A percentile compares a stretch with the other conserved stretches of the same genome.
Evolutionary conservation across 805 yeast genomes (phyloP).

Genomic region (Saccharomyces paradoxus): DNA sequence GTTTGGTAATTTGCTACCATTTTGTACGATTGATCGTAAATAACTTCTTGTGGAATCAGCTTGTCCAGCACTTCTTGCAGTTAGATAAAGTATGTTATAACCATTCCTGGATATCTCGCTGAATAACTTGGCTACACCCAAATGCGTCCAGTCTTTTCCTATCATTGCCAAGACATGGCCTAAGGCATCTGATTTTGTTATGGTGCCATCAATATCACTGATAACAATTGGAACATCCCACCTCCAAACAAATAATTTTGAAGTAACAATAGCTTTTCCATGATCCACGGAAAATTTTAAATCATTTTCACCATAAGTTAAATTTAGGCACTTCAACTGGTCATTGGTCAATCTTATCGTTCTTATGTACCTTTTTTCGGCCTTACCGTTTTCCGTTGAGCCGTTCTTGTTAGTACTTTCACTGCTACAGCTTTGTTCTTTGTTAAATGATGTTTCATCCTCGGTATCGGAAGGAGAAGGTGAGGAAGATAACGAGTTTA

Average conservation of each 20-base stretch:
- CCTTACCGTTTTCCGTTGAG: conserved; percentile 1
- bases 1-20: conserved; percentile 60
- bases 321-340: conserved; percentile 64
- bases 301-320: conserved; percentile 73
- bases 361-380: conserved; percentile 50
- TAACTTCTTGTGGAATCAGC: conserved; percentile 89
- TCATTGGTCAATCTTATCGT: conserved; percentile 88
- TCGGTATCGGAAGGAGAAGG: conserved; percentile 9
- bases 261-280: conserved; percentile 67
- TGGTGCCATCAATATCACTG: conserved; percentile 96
- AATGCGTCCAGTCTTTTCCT: conserved; percentile 97
- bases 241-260: conserved; percentile 79
- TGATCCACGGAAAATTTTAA: conserved; percentile 71
- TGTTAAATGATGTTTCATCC: conserved; percentile 3
- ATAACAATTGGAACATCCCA: conserved; percentile 82
- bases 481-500: conserved; percentile 10
- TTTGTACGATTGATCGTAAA: conserved; percentile 67
- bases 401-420: conserved; percentile 1
- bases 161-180: conserved; percentile 91
- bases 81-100: conserved; percentile 84
- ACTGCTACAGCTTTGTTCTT: not conserved
- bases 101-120: conserved; percentile 84
- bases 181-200: conserved; percentile 93
- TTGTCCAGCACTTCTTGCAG: conserved; percentile 92
- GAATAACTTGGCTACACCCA: conserved; percentile 87